Base-by-base conservation (phyloP, 2,329 filamentous ascomycete genomes). In the Exophiala xenobiotica region DNA sequence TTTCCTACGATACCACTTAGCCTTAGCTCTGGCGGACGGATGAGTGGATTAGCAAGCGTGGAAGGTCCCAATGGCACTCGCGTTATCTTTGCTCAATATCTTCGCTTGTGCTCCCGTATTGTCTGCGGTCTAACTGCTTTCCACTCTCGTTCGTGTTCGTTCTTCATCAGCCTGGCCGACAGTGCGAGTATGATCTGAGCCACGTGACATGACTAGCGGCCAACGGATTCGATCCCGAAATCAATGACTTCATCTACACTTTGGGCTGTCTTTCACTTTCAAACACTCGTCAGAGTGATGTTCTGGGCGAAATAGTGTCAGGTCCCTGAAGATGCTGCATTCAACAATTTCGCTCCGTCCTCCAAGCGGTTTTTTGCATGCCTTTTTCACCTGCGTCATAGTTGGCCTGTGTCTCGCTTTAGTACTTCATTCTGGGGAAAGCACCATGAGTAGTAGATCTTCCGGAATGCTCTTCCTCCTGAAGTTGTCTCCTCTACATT, bases 1-100 rank as follows among this genome's bases (percentile, higher is more conserved):
- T 59, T 46, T 55, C 54, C 51, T 55, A 56, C 51, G 51, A 57
- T 57, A 58, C 54, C 57, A 56, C 58, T 55, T 57, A 59, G 58
- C 49, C 53, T 56, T 53, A 55, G 52, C 52, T 55, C 41, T 55
- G 55, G 52, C 54, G 51, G 55, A 52, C 49, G 45, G 55, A 55
- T 58, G 46, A 55, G 52, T 46, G 55, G 52, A 46, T 58, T 58
- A 58, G 55, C 55, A 58, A 58, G 55, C 55, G 55, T 53, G 52
- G 54, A 39, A 49, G 49, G 54, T 51, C 52, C 49, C 51, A 55
- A 58, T 58, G 51, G 55, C 51, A 58, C 37, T 51, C 53, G 49
- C 19, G 19, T 14, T 40, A 6, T 22, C 11, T n/a, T 40, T 12
- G 14, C 16, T 33, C 4, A n/a, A n/a, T n/a, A n/a, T n/a, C n/a